Base-by-base conservation (phyloP, 2,329 filamentous ascomycete genomes). In the Xylariaceae sp. region DNA sequence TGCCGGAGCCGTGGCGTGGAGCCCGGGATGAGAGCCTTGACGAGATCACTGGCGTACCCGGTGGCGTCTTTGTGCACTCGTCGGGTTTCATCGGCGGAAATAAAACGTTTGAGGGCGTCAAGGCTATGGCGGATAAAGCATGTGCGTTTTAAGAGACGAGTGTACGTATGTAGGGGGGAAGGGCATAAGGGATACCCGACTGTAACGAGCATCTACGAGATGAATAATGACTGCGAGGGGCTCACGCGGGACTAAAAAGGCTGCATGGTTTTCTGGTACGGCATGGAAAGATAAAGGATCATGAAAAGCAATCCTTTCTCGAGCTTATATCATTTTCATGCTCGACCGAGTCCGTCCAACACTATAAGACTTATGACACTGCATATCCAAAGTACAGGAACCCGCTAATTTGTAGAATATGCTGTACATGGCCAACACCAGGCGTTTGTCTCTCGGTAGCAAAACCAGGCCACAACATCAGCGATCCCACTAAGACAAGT, bases 41-140 rank as follows among this genome's bases (percentile, higher is more conserved):
- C 70, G 80, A 81, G 62, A 78, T 91, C 15, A 75, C 80, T 21
- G 84, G 85, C 34, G 43, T 90, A 26, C 75, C 77, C 5, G 89
- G 92, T 6, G 86, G 89, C 58, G 86, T 99, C 26, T 99, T 99
- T 70, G 88, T 96, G 29, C 94, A 99, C 70, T 92, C 92, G 3
- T 86, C 87, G 49, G 94, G 94, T 26, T 99, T 99, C 74, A 97
- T 97, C 67, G 94, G 94, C 16, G 94, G 94, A 2, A 95, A 96
- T 73, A 87, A 88, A 78, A 95, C 88, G 0, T 94, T 88, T 65
- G 89, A 95, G 57, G 94, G 94, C 29, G 92, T 85, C 22, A 80
- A 89, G 69, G 83, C 85, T 54, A 95, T 97, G 90, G 91, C 92
- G 4, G 74, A 80, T 70, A 89, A 88, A 77, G 87, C 88, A 1